phyloP scores from a whole-genome alignment of 139 green algal species.

The Medakamo hakoo region DNA sequence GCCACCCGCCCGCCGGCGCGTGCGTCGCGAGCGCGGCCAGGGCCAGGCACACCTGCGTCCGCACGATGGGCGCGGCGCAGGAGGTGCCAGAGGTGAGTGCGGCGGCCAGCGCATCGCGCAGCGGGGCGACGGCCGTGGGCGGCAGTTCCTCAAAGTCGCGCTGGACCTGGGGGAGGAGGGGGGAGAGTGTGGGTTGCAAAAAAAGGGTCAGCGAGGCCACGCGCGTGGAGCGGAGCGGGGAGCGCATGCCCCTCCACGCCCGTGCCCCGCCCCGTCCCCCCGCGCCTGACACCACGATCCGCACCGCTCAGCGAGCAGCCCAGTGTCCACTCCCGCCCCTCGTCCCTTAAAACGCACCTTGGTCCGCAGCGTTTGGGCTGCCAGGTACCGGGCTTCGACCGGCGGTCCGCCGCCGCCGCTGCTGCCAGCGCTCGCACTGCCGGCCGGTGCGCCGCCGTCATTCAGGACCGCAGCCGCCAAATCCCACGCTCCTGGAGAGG shows the following conservation, averaged over 20 bases:
- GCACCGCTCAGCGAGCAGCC: no score
- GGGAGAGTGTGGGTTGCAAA: no score
- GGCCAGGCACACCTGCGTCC: slow-evolving; percentile 78
- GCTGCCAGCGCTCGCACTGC: no score
- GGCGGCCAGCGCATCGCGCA: slow-evolving; percentile 58
- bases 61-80: slow-evolving; percentile 22
- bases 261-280: no score
- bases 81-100: slow-evolving; percentile 13
- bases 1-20: slow-evolving; percentile 45
- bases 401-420: no score
- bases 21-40: slow-evolving; percentile 62
- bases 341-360: slow-evolving; percentile 55
- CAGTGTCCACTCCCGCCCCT: no score
- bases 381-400: slow-evolving; percentile 75
- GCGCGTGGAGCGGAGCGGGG: no score
- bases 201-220: no score
- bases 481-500: slow-evolving; percentile 44
- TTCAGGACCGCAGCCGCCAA: slow-evolving; percentile 58
- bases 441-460: no score
- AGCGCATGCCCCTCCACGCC: no score
- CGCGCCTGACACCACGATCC: no score
- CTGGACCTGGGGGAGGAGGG: slow-evolving; percentile 37
- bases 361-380: slow-evolving; percentile 71
- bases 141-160: slow-evolving; percentile 84
- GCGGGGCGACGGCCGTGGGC: slow-evolving; percentile 17